Evolutionary conservation across 331 rosid genomes (phyloP).

Genomic region (Malus hybrid): DNA sequence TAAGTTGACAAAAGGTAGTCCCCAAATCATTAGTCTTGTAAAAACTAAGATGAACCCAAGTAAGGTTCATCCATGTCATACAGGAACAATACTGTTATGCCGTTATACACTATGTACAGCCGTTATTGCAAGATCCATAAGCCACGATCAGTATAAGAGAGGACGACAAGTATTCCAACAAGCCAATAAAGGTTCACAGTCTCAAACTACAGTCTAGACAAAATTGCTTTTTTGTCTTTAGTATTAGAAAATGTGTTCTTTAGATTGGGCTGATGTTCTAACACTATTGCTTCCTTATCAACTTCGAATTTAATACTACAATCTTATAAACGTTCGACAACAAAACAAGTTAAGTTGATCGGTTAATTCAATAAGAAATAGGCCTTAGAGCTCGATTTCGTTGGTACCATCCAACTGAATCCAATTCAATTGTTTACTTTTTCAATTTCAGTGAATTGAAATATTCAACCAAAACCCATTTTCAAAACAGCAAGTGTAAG

Average conservation of each 20-base stretch:
- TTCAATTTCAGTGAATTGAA: too few relatives aligned
- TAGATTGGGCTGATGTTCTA: background rate
- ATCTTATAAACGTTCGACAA: background rate
- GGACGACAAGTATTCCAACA: background rate
- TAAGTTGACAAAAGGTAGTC: background rate
- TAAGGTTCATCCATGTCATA: background rate
- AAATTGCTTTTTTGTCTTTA: background rate
- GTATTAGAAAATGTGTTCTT: background rate
- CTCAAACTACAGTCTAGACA: background rate
- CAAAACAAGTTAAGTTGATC: too few relatives aligned
- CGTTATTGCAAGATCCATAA: background rate
- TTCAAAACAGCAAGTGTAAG: too few relatives aligned
- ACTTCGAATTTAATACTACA: background rate
- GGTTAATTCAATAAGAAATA: too few relatives aligned
- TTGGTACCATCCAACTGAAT: too few relatives aligned
- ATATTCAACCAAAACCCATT: too few relatives aligned
- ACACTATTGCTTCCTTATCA: background rate
- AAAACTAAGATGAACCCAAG: background rate
- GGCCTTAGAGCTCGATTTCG: too few relatives aligned
- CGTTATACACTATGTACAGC: background rate
- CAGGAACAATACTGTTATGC: background rate
- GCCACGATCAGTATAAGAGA: background rate
- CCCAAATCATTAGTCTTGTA: background rate
- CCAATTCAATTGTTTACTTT: too few relatives aligned
- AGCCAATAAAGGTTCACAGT: background rate